Conservation (phyloP, 495 filamentous ascomycete species). For the Xylaria longipes region DNA sequence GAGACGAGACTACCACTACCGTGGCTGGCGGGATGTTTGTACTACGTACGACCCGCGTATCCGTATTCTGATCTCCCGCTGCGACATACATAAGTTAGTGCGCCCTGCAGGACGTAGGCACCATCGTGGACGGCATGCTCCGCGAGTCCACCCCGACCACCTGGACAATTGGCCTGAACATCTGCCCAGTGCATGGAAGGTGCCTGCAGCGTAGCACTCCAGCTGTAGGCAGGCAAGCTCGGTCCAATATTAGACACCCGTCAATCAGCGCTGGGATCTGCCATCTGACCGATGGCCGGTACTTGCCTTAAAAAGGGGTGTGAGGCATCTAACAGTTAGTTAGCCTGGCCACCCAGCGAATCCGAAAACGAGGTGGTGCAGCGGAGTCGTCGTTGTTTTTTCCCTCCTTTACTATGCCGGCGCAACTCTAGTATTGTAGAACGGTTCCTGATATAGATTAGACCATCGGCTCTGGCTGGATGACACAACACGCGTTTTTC, state of each 20-base stretch:
- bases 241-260: constrained; percentile 5
- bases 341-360: neutral
- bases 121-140: constrained; percentile 12
- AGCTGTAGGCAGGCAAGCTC: neutral
- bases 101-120: neutral
- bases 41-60: constrained; percentile 20
- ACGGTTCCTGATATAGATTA: neutral
- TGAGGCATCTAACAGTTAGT: neutral
- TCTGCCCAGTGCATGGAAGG: neutral
- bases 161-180: neutral
- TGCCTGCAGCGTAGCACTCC: neutral
- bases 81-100: neutral
- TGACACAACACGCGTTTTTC: neutral
- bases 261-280: neutral
- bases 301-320: neutral
- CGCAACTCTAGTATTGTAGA: neutral
- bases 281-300: constrained; percentile 3
- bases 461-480: neutral
- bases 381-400: neutral
- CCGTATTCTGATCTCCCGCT: constrained; percentile 20
- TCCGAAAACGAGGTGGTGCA: constrained; percentile 19
- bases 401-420: neutral
- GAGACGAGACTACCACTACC: neutral
- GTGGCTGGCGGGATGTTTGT: constrained; percentile 1
- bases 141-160: constrained; percentile 13